Evolutionary conservation across 2,329 filamentous ascomycete species (phyloP).

Genomic region (Huntiella abstrusa): DNA sequence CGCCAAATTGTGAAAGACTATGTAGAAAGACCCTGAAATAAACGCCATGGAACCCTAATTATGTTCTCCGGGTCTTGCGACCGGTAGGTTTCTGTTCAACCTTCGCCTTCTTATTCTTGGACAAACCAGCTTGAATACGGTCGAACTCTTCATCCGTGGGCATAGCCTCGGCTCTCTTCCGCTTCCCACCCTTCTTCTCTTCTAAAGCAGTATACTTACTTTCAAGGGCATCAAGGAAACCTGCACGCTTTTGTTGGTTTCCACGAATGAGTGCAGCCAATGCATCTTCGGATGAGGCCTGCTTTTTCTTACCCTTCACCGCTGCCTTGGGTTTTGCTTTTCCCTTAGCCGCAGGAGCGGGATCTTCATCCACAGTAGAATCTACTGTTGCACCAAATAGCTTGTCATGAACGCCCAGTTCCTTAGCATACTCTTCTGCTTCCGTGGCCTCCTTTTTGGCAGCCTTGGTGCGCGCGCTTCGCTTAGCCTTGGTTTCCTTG

Average conservation of each 20-base stretch:
- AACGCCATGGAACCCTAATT: not conserved
- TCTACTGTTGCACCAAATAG: conserved; percentile 30
- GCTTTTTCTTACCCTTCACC: conserved; percentile 20
- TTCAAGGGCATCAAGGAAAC: conserved; percentile 55
- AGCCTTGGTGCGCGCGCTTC: conserved; percentile 36
- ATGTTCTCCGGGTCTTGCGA: conserved; percentile 1
- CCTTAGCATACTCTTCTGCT: conserved; percentile 55
- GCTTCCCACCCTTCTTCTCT: conserved; percentile 32
- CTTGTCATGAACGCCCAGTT: conserved; percentile 56
- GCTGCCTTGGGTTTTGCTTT: conserved; percentile 2
- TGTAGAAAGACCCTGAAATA: too few relatives aligned
- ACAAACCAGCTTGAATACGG: conserved; percentile 14
- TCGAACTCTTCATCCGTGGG: conserved; percentile 41
- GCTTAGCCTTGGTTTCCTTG: conserved; percentile 50
- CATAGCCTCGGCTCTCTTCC: conserved; percentile 37
- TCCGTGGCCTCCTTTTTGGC: conserved; percentile 51
- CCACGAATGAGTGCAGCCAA: conserved; percentile 59
- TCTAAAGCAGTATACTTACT: conserved; percentile 47
- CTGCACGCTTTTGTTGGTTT: conserved; percentile 44
- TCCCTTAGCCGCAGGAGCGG: not conserved
- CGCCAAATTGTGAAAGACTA: too few relatives aligned
- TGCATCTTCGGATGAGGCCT: conserved; percentile 27
- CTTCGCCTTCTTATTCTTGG: conserved; percentile 20
- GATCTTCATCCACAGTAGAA: conserved; percentile 17
- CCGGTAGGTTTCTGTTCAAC: conserved; percentile 11